A percentile compares a stretch with the other conserved stretches of the same genome.
phyloP scores from a whole-genome alignment of 73 alveolate genomes.

The Uronychia setigera region DNA sequence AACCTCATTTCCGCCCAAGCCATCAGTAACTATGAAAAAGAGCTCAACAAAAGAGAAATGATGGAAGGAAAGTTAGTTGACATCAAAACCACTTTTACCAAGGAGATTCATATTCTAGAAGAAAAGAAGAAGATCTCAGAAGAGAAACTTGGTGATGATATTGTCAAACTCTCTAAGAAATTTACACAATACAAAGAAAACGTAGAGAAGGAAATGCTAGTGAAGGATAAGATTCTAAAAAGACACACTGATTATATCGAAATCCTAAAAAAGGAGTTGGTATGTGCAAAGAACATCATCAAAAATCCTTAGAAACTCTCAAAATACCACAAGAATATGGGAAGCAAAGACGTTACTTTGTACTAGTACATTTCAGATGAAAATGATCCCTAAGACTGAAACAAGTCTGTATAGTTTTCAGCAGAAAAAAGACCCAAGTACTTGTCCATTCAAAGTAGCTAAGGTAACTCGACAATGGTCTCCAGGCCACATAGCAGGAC shows the following conservation, averaged over 20 bases:
- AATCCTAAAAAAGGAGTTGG: not conserved
- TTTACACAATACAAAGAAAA: not conserved
- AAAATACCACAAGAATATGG: not conserved
- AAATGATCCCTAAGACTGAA: not conserved
- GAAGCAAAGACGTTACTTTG: not conserved
- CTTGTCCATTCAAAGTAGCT: too few species aligned
- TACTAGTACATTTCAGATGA: not conserved
- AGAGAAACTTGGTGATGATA: not conserved
- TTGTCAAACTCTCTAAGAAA: not conserved
- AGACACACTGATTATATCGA: not conserved
- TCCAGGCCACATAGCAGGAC: not conserved
- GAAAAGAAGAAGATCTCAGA: not conserved
- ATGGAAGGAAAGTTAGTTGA: not conserved
- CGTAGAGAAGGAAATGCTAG: not conserved
- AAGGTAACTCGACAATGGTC: not conserved
- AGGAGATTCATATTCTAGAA: not conserved
- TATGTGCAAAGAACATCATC: conserved; percentile 3
- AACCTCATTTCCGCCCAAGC: not conserved
- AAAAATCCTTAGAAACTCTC: not conserved
- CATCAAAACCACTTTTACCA: not conserved
- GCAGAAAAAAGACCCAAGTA: too few species aligned
- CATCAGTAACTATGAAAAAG: not conserved
- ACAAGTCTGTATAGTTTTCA: not conserved
- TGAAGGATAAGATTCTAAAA: not conserved
- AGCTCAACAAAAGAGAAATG: not conserved